Conservation (phyloP, 371 early-diverging fungal species). For the Apophysomyces variabilis region DNA sequence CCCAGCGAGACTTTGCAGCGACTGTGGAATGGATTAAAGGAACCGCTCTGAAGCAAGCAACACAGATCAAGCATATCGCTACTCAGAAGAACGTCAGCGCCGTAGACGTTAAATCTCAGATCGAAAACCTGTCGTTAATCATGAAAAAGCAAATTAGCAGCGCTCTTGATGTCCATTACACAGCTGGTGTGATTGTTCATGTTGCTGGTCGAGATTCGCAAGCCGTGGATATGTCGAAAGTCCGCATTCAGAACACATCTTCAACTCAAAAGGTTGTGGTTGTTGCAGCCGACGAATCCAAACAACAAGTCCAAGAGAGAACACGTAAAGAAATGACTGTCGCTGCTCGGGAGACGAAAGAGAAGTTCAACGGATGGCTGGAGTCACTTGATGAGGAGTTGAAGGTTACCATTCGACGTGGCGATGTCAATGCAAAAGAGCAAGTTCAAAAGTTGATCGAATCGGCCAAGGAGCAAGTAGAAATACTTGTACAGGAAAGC, state of each 20-base stretch:
- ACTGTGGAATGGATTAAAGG: conserved; percentile 36
- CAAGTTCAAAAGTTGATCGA: conserved; percentile 20
- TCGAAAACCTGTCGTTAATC: conserved; percentile 35
- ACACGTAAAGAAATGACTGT: conserved; percentile 31
- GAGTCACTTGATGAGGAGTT: conserved; percentile 32
- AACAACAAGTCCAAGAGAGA: conserved; percentile 36
- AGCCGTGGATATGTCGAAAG: conserved; percentile 17
- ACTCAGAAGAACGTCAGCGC: conserved; percentile 27
- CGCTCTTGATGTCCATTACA: conserved; percentile 36
- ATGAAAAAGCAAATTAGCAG: conserved; percentile 33
- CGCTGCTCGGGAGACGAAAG: conserved; percentile 39
- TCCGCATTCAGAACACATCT: conserved; percentile 5
- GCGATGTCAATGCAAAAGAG: conserved; percentile 28
- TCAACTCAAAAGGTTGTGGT: conserved; percentile 17
- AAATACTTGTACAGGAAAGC: conserved; percentile 12
- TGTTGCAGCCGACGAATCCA: conserved; percentile 30
- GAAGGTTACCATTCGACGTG: conserved; percentile 25
- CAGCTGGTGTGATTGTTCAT: conserved; percentile 11
- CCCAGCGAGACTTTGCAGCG: conserved; percentile 20
- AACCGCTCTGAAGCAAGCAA: conserved; percentile 26
- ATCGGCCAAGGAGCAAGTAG: conserved; percentile 27
- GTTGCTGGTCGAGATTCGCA: conserved; percentile 1
- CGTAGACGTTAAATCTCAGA: conserved; percentile 35
- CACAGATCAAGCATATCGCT: conserved; percentile 34
- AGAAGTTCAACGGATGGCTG: conserved; percentile 31